Percentiles rank a stretch among this genome's conserved stretches.
Evolutionary conservation across 257 asterid species (phyloP).

Genomic region (Primulina huaijiensis): DNA sequence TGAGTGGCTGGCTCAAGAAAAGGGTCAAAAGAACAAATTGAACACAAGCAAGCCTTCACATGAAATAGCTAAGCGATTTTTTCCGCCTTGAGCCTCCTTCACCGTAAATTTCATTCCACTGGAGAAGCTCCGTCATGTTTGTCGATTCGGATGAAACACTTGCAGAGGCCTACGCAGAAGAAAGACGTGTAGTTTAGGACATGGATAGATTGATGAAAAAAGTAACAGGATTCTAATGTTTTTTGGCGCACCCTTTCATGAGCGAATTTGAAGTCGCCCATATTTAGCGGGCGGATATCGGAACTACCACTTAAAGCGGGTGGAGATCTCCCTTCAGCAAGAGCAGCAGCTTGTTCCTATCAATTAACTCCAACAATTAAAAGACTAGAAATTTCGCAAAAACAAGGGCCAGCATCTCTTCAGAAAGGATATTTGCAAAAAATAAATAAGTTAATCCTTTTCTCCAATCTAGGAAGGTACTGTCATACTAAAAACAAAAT

Average conservation of each 20-base stretch:
- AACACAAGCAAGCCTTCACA: slow-evolving; percentile 40
- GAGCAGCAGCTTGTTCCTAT: slow-evolving; percentile 78
- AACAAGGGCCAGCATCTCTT: not conserved
- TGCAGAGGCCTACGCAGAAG: slow-evolving; percentile 54
- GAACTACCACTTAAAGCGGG: slow-evolving; percentile 75
- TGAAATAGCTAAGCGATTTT: slow-evolving; percentile 72
- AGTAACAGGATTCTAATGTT: not conserved
- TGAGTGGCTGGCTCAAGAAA: slow-evolving; percentile 21
- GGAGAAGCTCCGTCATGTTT: slow-evolving; percentile 74
- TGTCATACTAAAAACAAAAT: not conserved
- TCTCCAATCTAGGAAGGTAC: not conserved
- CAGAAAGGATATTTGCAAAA: not conserved
- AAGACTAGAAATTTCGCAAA: slow-evolving; percentile 1
- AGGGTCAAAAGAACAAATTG: slow-evolving; percentile 18
- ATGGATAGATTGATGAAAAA: not conserved
- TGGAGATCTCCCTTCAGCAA: slow-evolving; percentile 60
- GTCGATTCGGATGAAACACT: slow-evolving; percentile 75
- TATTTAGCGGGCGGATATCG: slow-evolving; percentile 68
- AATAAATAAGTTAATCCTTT: not conserved
- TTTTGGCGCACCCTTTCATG: slow-evolving; percentile 61
- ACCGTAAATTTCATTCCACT: slow-evolving; percentile 84
- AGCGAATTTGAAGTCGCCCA: slow-evolving; percentile 82
- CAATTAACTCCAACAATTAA: slow-evolving; percentile 21
- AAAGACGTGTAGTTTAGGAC: not conserved
- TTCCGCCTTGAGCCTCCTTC: slow-evolving; percentile 82